Base-by-base conservation (phyloP, 116 monocot genomes). In the Trichopus zeylanicus region DNA sequence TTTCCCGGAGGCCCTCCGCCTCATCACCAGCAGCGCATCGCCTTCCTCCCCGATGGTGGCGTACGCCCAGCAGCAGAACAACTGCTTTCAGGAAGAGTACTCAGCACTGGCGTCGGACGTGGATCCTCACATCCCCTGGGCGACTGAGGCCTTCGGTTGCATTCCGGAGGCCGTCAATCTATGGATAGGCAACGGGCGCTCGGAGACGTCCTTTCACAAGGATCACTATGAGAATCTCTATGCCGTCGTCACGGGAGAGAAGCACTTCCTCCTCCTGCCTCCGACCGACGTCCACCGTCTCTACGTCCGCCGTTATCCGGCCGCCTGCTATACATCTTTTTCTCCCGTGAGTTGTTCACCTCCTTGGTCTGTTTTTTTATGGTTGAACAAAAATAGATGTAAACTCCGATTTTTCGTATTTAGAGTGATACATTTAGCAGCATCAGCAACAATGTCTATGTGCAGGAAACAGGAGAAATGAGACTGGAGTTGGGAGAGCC, bases 161-260 rank as follows among this genome's bases (percentile, higher is more conserved):
- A 52, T 51, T 9, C 94, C 89, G 30, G 94, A 94, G 60, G 94
- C 94, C 1, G 86, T 94, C 31, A 94, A 94, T 34, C 69, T 94
- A 4, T 94, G 94, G 94, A 81, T 94, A 42, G 94, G 94, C 6
- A 83, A 71, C 65, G 75, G 31, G 3, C 59, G 68, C 19, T 94
- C 94, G 6, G 63, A 80, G 33, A 94, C 94, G 5, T 89, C 83
- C 20, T 89, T 89, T 72, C 94, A 94, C 73, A 89, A 83, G 73
- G 94, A 94, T 58, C 94, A 94, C 55, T 94, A 94, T 68, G 94
- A 94, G 78, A 94, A 94, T 51, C 65, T 89, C 20, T 94, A 94
- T 64, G 86, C 66, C 30, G 86, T 94, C 1, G 61, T 94, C 31
- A 73, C 80, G 2, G 94, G 94, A 18, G 65, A 80, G 78, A 94